Base-by-base conservation (phyloP, 305 asterid species). In the Ajuga reptans region DNA sequence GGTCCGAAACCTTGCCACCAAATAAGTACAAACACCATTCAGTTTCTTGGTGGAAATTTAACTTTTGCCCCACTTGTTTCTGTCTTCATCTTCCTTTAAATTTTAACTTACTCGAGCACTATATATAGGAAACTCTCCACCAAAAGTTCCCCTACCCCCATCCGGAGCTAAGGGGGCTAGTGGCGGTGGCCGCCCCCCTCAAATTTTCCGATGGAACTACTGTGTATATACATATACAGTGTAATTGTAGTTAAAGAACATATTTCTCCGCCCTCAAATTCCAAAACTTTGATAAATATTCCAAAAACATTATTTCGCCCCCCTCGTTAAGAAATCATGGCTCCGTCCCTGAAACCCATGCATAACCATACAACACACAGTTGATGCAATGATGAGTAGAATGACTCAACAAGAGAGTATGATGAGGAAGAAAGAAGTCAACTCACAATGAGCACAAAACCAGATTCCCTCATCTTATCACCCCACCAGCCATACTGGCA, bases 361-460 rank as follows among this genome's bases (percentile, higher is more conserved):
- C 61, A 52, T 63, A 64, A 17, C 21, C 77, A 52, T 24, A 70
- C 56, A 55, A 50, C n/a, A 45, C 10, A 61, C n/a, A 76, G 65
- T 57, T 49, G 71, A 61, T 58, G 68, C 73, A 85, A 80, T 87
- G 80, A 85, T 87, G 76, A 68, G 51, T 37, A 57, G 64, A 58
- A 68, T 39, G 78, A 82, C 79, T 71, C 71, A 62, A 68, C 49
- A 12, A 54, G 49, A 59, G 69, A 65, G 57, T 67, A 80, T 82
- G 78, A 82, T 77, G 84, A 75, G 43, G 6, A 14, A 50, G 27
- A 66, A 21, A 69, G 72, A 82, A 85, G 81, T 82, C 90, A 83
- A 83, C 74, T 54, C 76, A 74, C 75, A 81, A 81, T 81, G 81
- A 79, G 12, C 63, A 34, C 70, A 71, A 62, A 27, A 53, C 59